These are phyloP conservation scores for Inonotus obliquus DNA, from an alignment of 1,284 basidiomycete genomes.

Conservation along the genomic window DNA sequence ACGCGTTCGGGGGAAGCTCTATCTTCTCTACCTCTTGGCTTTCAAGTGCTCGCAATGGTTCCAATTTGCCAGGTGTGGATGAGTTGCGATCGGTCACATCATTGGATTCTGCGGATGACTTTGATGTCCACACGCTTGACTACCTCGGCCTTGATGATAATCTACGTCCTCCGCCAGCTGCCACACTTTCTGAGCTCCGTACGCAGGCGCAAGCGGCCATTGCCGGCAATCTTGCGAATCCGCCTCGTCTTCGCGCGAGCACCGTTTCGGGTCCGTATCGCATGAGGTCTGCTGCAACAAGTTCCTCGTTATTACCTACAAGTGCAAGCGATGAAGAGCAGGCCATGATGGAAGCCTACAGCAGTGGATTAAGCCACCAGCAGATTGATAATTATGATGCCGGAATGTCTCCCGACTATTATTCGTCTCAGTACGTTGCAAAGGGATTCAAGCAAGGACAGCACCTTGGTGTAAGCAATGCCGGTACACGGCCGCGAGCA, in stretches of 20 bases:
- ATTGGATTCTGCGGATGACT: conserved; percentile 79
- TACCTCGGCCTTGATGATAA: conserved; percentile 89
- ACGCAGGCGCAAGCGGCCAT: conserved; percentile 87
- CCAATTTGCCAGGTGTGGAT: conserved; percentile 62
- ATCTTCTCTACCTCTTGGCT: conserved; percentile 88
- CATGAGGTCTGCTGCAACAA: conserved; percentile 49
- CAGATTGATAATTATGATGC: conserved; percentile 58
- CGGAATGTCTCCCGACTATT: conserved; percentile 41
- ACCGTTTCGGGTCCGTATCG: conserved; percentile 82
- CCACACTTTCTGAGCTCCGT: conserved; percentile 79
- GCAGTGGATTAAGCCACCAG: conserved; percentile 46
- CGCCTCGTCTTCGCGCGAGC: conserved; percentile 78
- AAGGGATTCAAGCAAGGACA: conserved; percentile 72
- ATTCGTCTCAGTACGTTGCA: conserved; percentile 53
- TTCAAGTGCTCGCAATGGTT: conserved; percentile 50
- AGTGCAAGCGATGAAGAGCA: conserved; percentile 64
- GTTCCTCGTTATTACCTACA: conserved; percentile 50
- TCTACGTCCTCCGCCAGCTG: conserved; percentile 59
- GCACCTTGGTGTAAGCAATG: conserved; percentile 47
- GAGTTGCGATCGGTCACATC: conserved; percentile 77
- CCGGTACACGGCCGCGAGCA: conserved; percentile 66
- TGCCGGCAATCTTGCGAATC: conserved; percentile 73
- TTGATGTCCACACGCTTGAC: conserved; percentile 90
- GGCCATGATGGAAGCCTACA: conserved; percentile 61
- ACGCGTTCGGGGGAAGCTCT: conserved; percentile 75